Evolutionary conservation across 176 grass and related monocot genomes (phyloP), one percentile per base, ranked within the genome.

Genomic region (Coix lacrymajobi): DNA sequence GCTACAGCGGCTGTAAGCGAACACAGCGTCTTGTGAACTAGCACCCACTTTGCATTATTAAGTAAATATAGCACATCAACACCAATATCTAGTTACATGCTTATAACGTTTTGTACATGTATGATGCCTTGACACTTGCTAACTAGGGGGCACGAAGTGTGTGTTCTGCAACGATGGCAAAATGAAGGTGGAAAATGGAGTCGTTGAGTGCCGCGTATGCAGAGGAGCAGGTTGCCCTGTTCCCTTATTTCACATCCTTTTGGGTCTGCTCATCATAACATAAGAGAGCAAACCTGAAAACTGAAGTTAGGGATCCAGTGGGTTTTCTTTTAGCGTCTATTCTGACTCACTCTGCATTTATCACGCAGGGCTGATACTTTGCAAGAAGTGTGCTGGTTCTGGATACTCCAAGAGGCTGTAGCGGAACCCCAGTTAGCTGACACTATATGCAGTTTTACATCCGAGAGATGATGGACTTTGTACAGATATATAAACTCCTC

Each of bases 361-460:
- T 83, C 64, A 58, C 64, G 78, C 86, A 95, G 92, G 96, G 28
- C 71, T 98, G 38, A 92, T 97, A 92, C 79, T 97, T 8, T 94
- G 95, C 71, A 98, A 98, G 87, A 95, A 95, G 83, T 98, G 96
- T 61, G 76, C 89, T 22, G 96, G 96, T 56, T 95, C 96, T 64
- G 96, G 96, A 73, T 98, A 98, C 77, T 98, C 96, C 1, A 98
- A 88, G 80, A 91, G 92, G 24, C 87, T 98, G 82, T 98, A 91
- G 41, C 24, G 2, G 45, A 44, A 5, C 15, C 39, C 7, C 40
- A 19, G 62, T 31, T 77, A 33, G 17, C 30, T 36, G n/a, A 74
- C 71, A 61, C 33, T 30, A 1, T 60, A 54, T 46, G 44, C 16
- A 66, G 65, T 65, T 77, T 78, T 66, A 73, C 19, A 77, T 16